phyloP scores from a whole-genome alignment of 106 monocot genomes.

The Apostasia ramifera region DNA sequence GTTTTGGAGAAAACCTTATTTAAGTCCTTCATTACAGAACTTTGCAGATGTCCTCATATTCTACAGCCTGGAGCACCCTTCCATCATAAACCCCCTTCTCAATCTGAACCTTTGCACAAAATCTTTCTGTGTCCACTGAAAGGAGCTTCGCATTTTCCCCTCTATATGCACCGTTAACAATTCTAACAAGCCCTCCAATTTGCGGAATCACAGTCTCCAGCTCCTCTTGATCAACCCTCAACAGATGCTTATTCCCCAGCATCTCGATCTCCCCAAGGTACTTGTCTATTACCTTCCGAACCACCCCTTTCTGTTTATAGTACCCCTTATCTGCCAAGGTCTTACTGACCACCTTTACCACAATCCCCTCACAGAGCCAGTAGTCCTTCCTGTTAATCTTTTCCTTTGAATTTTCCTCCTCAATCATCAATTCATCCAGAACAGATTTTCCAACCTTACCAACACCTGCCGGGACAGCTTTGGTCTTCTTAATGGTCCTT shows the following conservation, averaged over 20 bases:
- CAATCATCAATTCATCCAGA: conserved; percentile 78
- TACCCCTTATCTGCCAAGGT: conserved; percentile 79
- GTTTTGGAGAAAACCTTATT: too few species aligned
- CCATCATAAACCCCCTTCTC: conserved; percentile 96
- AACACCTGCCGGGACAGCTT: not conserved
- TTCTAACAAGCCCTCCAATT: conserved; percentile 79
- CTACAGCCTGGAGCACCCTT: conserved; percentile 67
- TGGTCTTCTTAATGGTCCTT: conserved; percentile 30
- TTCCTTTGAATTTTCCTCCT: conserved; percentile 96
- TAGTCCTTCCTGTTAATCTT: conserved; percentile 87
- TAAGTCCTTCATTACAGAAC: conserved; percentile 15
- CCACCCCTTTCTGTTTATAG: conserved; percentile 86
- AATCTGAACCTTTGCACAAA: conserved; percentile 83
- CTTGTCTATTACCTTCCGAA: conserved; percentile 73
- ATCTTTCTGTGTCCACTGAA: conserved; percentile 56
- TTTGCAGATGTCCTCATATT: conserved; percentile 94
- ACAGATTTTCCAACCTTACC: conserved; percentile 16
- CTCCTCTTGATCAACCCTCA: conserved; percentile 88
- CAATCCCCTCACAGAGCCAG: conserved; percentile 82
- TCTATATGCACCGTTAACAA: conserved; percentile 93
- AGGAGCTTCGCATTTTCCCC: conserved; percentile 69
- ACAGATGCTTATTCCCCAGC: conserved; percentile 80
- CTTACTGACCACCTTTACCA: conserved; percentile 97
- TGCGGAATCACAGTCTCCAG: conserved; percentile 95
- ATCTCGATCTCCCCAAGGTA: conserved; percentile 90